A percentile compares a stretch with the other conserved stretches of the same genome.
Conservation (phyloP, 106 monocot genomes). For the Acorus calamus region DNA sequence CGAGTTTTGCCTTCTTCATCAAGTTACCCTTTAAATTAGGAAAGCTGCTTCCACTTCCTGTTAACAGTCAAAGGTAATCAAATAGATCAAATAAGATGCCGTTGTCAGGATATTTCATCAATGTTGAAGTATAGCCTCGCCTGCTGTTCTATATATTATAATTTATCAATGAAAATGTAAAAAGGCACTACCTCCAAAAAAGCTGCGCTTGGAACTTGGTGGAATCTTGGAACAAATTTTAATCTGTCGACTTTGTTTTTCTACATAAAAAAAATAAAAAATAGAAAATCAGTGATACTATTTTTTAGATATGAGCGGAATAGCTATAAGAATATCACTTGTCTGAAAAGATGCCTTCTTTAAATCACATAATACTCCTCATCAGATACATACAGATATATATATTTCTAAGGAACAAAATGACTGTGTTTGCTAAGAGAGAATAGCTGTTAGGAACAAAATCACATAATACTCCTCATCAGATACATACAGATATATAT, state of each 20-base stretch:
- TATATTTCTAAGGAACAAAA: too few species aligned
- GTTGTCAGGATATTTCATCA: neutral
- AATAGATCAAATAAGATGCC: neutral
- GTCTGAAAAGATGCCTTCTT: too few species aligned
- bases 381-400: too few species aligned
- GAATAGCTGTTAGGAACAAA: too few species aligned
- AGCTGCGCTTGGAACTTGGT: constrained; percentile 57
- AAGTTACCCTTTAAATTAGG: constrained; percentile 57
- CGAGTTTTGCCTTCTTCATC: constrained; percentile 89
- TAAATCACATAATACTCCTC: too few species aligned
- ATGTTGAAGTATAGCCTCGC: neutral
- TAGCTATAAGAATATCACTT: neutral
- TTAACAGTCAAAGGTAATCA: neutral
- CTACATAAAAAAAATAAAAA: constrained; percentile 20
- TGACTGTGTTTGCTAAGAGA: too few species aligned
- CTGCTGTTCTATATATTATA: neutral
- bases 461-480: too few species aligned
- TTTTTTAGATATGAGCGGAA: neutral
- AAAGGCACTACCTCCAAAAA: constrained; percentile 42
- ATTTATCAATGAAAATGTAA: neutral
- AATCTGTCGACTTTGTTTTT: constrained; percentile 58
- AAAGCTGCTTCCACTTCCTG: constrained; percentile 42
- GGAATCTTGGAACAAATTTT: constrained; percentile 59
- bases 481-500: too few species aligned
- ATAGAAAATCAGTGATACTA: neutral